Evolutionary conservation across 345 rosid species (phyloP), one percentile per base, ranked within the genome.

Genomic region (Salix viminalis): DNA sequence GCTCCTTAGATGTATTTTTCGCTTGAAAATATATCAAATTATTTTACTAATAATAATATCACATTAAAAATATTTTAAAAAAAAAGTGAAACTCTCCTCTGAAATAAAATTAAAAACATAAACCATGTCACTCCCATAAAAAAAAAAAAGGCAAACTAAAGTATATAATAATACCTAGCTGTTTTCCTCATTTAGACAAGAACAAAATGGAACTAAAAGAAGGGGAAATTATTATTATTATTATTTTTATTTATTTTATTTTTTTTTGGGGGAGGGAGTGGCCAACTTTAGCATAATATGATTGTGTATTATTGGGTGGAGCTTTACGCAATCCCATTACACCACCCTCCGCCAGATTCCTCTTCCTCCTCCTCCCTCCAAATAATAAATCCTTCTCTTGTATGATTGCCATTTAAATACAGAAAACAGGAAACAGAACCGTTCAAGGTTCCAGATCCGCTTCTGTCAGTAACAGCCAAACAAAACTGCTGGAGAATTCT

Each of bases 301-400:
- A 70, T 80, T 81, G 84, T 71, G 84, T 54, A 6, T 16, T 15
- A 42, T 67, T 83, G 76, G 84, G 87, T 89, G 86, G 88, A 80
- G 88, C 78, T 83, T 83, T 83, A 71, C 87, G 86, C 88, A 75
- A 84, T 65, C 82, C 85, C 83, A 83, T 81, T 79, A 81, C 60
- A 71, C 82, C 56, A 42, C 72, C 50, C 26, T 6, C 23, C 24
- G 11, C 37, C 56, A 72, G 67, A 84, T 81, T 79, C 41, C 39
- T 1, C 46, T 48, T 52, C 81, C 69, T 52, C 70, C 71, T 72
- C 46, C 64, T 30, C 32, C 32, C 32, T 30, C 4, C 32, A 30
- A 30, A 30, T 30, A 30, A 3, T 30, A 30, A 30, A 30, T 44
- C 39, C 48, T 37, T 13, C 21, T 2, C 24, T 26, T 56, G 69